A percentile compares a stretch with the other conserved stretches of the same genome.
phyloP scores from a whole-genome alignment of 2,329 filamentous ascomycete genomes.

The Ceratocystis cacaofunesta region DNA sequence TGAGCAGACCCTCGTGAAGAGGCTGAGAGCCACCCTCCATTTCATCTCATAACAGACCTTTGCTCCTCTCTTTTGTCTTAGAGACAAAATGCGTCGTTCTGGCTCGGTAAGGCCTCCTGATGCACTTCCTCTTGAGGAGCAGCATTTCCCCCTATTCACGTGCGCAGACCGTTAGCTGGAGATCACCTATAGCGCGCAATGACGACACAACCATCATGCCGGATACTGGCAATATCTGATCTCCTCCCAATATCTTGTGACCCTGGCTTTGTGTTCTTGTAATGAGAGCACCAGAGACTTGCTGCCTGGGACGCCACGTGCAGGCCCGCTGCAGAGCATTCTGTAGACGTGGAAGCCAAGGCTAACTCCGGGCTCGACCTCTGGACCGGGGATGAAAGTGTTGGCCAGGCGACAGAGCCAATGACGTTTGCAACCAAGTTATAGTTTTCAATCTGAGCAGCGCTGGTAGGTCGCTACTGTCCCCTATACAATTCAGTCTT shows the following conservation, averaged over 20 bases:
- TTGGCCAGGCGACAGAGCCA: background rate
- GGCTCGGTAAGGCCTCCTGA: conserved; percentile 4
- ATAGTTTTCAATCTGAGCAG: conserved; percentile 43
- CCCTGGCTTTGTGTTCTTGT: background rate
- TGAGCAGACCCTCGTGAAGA: conserved; percentile 26
- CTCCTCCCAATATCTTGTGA: background rate
- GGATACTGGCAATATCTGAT: conserved; percentile 1
- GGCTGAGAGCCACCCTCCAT: conserved; percentile 7
- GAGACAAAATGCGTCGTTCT: background rate
- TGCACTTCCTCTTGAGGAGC: background rate
- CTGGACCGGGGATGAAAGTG: background rate
- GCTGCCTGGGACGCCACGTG: background rate
- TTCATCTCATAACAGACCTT: conserved; percentile 14
- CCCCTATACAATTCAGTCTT: background rate
- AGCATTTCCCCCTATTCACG: background rate
- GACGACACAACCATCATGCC: background rate
- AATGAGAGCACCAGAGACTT: background rate
- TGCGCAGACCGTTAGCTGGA: background rate
- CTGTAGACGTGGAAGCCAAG: conserved; percentile 4
- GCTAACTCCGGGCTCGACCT: background rate
- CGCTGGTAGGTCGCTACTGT: conserved; percentile 20
- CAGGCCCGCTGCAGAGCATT: background rate
- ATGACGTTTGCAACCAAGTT: conserved; percentile 23
- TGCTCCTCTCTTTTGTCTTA: background rate
- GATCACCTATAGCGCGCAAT: conserved; percentile 1